Percentiles rank a stretch among this genome's conserved stretches.
These are phyloP conservation scores for Lanmaoa rubissima DNA, from an alignment of 768 basidiomycete species.

Conservation along the genomic window DNA sequence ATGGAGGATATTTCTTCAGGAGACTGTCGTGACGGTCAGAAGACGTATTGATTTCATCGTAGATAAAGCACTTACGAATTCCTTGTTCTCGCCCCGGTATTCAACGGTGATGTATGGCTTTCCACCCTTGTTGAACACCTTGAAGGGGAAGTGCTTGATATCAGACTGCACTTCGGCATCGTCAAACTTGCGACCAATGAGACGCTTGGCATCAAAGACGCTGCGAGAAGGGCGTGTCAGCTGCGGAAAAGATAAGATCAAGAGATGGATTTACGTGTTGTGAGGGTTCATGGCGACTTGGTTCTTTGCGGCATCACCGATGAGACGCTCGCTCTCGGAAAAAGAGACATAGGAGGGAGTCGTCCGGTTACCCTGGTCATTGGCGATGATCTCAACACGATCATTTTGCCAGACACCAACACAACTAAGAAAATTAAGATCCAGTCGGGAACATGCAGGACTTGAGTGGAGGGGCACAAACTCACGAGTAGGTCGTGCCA, in stretches of 20 bases:
- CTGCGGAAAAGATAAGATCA: not conserved
- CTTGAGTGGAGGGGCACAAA: slow-evolving; percentile 10
- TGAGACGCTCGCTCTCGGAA: slow-evolving; percentile 93
- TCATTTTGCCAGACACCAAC: slow-evolving; percentile 99
- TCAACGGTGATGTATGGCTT: slow-evolving; percentile 88
- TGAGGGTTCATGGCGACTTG: slow-evolving; percentile 98
- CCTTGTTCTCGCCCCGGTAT: slow-evolving; percentile 92
- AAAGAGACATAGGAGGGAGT: slow-evolving; percentile 96
- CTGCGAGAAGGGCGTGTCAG: slow-evolving; percentile 37
- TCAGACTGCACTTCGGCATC: slow-evolving; percentile 83
- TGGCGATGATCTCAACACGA: slow-evolving; percentile 97
- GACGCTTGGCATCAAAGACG: slow-evolving; percentile 97
- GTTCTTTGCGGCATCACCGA: slow-evolving; percentile 99
- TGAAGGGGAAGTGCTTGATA: slow-evolving; percentile 94
- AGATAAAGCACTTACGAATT: slow-evolving; percentile 63
- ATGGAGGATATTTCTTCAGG: slow-evolving; percentile 98
- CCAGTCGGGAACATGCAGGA: slow-evolving; percentile 5
- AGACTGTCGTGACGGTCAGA: slow-evolving; percentile 48
- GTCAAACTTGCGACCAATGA: slow-evolving; percentile 90
- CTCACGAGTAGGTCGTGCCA: slow-evolving; percentile 91
- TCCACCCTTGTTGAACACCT: slow-evolving; percentile 78
- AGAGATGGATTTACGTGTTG: slow-evolving; percentile 57
- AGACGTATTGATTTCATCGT: slow-evolving; percentile 1
- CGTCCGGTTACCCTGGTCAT: slow-evolving; percentile 92
- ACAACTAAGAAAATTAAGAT: slow-evolving; percentile 54